A percentile compares a stretch with the other conserved stretches of the same genome.
Conservation (phyloP, 371 early-diverging fungal species). For the Apophysomyces elegans region DNA sequence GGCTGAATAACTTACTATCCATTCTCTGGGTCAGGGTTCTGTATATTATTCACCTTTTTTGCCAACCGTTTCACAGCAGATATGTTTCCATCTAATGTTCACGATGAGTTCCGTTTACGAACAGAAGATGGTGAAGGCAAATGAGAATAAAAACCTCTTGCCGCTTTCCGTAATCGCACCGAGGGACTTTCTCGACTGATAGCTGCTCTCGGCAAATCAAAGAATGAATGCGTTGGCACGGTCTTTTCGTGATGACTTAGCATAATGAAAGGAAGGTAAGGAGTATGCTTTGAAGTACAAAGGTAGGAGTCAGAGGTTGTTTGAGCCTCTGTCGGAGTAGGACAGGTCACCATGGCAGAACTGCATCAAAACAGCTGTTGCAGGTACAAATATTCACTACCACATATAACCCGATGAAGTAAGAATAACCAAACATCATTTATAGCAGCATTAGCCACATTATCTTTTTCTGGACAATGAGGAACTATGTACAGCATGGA, state of each 20-base stretch:
- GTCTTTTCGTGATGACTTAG: slow-evolving; percentile 13
- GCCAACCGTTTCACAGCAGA: slow-evolving; percentile 51
- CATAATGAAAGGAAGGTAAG: neutral
- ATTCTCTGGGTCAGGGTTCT: slow-evolving; percentile 55
- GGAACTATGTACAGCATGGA: too few relatives aligned
- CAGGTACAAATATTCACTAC: too few relatives aligned
- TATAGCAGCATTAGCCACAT: too few relatives aligned
- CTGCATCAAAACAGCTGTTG: too few relatives aligned
- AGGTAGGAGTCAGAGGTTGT: too few relatives aligned
- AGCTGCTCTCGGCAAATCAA: slow-evolving; percentile 49
- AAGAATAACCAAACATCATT: too few relatives aligned
- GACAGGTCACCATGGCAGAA: too few relatives aligned
- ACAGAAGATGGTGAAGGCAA: neutral
- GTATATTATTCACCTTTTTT: slow-evolving; percentile 49
- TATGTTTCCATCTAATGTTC: slow-evolving; percentile 47
- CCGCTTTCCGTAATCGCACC: slow-evolving; percentile 47
- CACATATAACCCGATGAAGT: too few relatives aligned
- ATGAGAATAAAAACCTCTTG: slow-evolving; percentile 34
- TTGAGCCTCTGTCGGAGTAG: too few relatives aligned
- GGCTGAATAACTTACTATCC: slow-evolving; percentile 37
- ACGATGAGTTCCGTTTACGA: neutral
- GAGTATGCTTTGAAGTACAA: too few relatives aligned
- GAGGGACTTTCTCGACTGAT: slow-evolving; percentile 47
- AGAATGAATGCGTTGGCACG: slow-evolving; percentile 33
- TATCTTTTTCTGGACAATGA: too few relatives aligned